Evolutionary conservation across 805 yeast species (phyloP).

Genomic region (Helenozyma baotianmanensis): DNA sequence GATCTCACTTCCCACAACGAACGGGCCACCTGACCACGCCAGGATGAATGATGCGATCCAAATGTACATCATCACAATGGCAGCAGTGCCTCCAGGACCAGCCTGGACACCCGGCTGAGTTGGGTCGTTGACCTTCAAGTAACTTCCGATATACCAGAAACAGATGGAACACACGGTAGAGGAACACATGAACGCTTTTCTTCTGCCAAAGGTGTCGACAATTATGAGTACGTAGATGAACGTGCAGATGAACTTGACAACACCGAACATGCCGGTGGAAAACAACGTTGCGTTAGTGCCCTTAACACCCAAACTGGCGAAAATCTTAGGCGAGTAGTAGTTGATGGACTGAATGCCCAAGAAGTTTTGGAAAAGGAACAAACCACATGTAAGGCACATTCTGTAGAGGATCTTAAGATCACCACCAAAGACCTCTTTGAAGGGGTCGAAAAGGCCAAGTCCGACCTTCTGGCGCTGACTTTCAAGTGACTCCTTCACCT

Average conservation of each 20-base stretch:
- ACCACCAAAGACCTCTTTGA: slow-evolving; percentile 25
- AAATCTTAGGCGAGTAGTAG: slow-evolving; percentile 35
- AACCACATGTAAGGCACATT: slow-evolving; percentile 27
- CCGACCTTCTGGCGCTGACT: slow-evolving; percentile 26
- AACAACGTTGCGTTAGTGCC: slow-evolving; percentile 35
- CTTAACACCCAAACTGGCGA: slow-evolving; percentile 31
- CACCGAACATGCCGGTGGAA: slow-evolving; percentile 38
- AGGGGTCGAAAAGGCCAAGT: slow-evolving; percentile 32
- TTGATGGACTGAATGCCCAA: slow-evolving; percentile 38
- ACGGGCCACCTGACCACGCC: slow-evolving; percentile 41
- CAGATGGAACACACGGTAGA: slow-evolving; percentile 30
- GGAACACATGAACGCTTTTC: slow-evolving; percentile 33
- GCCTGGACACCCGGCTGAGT: slow-evolving; percentile 26
- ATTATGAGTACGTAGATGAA: slow-evolving; percentile 30
- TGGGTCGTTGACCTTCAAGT: slow-evolving; percentile 31
- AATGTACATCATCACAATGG: slow-evolving; percentile 37
- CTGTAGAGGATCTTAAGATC: slow-evolving; percentile 24
- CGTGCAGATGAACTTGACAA: slow-evolving; percentile 33
- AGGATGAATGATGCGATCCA: slow-evolving; percentile 39
- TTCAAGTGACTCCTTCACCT: slow-evolving; percentile 31
- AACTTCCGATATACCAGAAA: slow-evolving; percentile 39
- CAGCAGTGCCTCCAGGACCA: slow-evolving; percentile 38
- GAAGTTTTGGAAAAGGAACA: slow-evolving; percentile 36
- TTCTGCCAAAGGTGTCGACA: slow-evolving; percentile 33
- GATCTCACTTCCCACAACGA: slow-evolving; percentile 36